phyloP scores from a whole-genome alignment of 2,329 filamentous ascomycete genomes.

The Periconia macrospinosa region DNA sequence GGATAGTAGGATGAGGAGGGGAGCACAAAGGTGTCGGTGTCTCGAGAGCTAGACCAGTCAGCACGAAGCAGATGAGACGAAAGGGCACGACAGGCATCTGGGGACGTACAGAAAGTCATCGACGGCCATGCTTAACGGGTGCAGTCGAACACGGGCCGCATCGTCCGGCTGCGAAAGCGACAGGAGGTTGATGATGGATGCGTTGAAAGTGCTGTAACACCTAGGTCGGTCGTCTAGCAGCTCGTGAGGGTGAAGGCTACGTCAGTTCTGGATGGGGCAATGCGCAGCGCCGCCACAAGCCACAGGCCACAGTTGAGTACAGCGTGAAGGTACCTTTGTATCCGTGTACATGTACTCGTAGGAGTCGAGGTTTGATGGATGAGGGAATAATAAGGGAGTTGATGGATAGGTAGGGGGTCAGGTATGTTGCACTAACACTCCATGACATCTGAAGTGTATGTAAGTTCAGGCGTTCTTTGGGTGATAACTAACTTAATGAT shows the following conservation, averaged over 20 bases:
- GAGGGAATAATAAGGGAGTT: too few species aligned
- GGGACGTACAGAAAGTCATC: conserved; percentile 40
- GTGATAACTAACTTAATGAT: too few species aligned
- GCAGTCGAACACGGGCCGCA: conserved; percentile 22
- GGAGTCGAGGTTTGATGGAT: too few species aligned
- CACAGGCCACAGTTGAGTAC: too few species aligned
- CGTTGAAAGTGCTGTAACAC: conserved; percentile 23
- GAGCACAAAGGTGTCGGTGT: conserved; percentile 50
- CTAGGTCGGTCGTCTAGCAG: too few species aligned
- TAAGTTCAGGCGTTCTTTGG: too few species aligned
- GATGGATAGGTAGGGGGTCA: too few species aligned
- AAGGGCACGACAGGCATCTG: not conserved
- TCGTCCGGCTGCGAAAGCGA: not conserved
- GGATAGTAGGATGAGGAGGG: conserved; percentile 51
- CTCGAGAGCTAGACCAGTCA: conserved; percentile 45
- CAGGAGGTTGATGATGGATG: conserved; percentile 15
- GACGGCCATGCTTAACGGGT: conserved; percentile 39
- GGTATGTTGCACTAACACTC: too few species aligned
- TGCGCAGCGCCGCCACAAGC: not conserved
- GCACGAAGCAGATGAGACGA: conserved; percentile 2
- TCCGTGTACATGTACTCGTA: too few species aligned
- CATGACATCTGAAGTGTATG: too few species aligned
- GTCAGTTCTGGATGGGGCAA: not conserved
- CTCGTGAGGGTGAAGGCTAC: not conserved
- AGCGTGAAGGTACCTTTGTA: too few species aligned